Percentiles rank a stretch among this genome's conserved stretches.
Evolutionary conservation across 768 basidiomycete species (phyloP).

Genomic region (Pluteus cervinus): DNA sequence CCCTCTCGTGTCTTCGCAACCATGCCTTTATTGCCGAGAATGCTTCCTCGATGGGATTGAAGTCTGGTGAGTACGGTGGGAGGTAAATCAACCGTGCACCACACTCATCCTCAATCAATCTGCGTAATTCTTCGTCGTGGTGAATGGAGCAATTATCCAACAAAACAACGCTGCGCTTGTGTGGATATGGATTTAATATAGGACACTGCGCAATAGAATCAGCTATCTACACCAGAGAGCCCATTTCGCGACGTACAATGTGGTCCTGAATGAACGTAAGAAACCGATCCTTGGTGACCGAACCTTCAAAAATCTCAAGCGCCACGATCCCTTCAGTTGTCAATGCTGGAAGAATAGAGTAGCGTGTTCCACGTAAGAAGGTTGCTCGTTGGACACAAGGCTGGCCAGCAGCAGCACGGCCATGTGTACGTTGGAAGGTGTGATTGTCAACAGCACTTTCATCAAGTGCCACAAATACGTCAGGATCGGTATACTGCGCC

Average conservation of each 20-base stretch:
- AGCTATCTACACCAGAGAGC: background rate
- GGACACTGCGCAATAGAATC: too few relatives aligned
- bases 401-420: conserved; percentile 16
- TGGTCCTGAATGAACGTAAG: conserved; percentile 19
- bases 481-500: conserved; percentile 11
- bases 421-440: conserved; percentile 14
- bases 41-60: conserved; percentile 25
- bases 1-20: too few relatives aligned
- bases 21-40: conserved; percentile 20
- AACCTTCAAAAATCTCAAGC: conserved; percentile 23
- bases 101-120: conserved; percentile 14
- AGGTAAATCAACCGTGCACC: conserved; percentile 15
- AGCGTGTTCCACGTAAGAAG: conserved; percentile 18
- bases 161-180: conserved; percentile 21
- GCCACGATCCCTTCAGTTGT: conserved; percentile 18
- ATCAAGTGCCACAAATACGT: conserved; percentile 21
- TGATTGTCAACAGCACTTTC: conserved; percentile 21
- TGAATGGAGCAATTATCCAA: conserved; percentile 29
- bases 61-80: conserved; percentile 24
- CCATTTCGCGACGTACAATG: conserved; percentile 10
- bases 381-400: conserved; percentile 17
- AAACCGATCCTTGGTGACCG: conserved; percentile 22
- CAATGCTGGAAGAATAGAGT: conserved; percentile 20
- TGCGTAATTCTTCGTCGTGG: conserved; percentile 19
- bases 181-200: conserved; percentile 20